Conservation (phyloP, 169 alveolate species). For the Eimeria maxima region DNA sequence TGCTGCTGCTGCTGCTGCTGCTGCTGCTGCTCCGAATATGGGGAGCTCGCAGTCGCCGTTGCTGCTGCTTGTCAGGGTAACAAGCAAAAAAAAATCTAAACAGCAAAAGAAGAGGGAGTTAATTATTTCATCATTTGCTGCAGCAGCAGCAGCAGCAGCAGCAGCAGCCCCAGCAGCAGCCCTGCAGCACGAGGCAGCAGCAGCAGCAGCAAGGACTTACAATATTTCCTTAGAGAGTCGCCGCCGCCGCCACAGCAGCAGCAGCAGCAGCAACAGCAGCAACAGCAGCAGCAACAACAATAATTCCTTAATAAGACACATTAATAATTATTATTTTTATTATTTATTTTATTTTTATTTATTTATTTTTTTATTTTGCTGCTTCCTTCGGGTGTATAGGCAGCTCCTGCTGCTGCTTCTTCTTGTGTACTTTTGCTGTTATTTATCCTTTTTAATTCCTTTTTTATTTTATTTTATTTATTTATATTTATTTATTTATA, state of each 20-base stretch:
- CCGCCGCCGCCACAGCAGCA: not conserved
- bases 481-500: not conserved
- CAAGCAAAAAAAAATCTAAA: not conserved
- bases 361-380: not conserved
- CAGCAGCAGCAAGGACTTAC: constrained; percentile 16
- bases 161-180: constrained; percentile 39
- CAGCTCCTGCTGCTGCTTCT: no score
- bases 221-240: no score
- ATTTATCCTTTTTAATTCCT: not conserved
- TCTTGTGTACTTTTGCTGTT: no score
- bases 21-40: not conserved
- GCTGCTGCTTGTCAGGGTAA: constrained; percentile 5
- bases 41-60: constrained; percentile 4
- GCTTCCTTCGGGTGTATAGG: not conserved
- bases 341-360: not conserved
- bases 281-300: not conserved
- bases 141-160: constrained; percentile 56
- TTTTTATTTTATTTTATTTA: not conserved
- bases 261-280: constrained; percentile 66
- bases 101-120: not conserved
- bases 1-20: constrained; percentile 44
- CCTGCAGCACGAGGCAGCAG: constrained; percentile 24
- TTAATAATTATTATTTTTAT: not conserved
- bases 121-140: not conserved
- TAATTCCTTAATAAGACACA: not conserved